Evolutionary conservation across 1,284 basidiomycete species (phyloP).

Genomic region (Cryptococcus sp.): DNA sequence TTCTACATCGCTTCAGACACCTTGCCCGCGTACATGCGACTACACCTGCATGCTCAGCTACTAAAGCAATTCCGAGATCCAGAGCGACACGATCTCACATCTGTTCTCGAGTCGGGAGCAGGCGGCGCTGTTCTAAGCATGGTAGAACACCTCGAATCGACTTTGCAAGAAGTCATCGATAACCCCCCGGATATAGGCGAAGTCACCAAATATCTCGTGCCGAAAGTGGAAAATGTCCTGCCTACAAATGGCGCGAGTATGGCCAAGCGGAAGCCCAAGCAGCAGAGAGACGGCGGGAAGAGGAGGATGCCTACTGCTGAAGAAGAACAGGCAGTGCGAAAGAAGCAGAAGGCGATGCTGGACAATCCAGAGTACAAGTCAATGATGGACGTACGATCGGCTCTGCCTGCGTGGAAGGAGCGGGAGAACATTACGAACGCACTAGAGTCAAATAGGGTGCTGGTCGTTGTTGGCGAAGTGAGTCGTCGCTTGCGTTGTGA

Average conservation of each 20-base stretch:
- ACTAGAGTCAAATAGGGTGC: constrained; percentile 66
- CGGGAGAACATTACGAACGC: constrained; percentile 65
- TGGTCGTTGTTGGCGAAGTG: constrained; percentile 83
- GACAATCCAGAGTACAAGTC: constrained; percentile 60
- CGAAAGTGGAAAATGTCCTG: constrained; percentile 43
- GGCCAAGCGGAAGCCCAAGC: constrained; percentile 12
- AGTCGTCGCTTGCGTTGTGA: constrained; percentile 52
- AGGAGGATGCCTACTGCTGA: constrained; percentile 59
- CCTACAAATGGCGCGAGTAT: constrained; percentile 4
- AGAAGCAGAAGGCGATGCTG: constrained; percentile 55
- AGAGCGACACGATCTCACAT: constrained; percentile 56
- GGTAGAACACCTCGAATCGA: constrained; percentile 71
- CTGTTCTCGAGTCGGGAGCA: constrained; percentile 65
- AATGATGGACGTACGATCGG: constrained; percentile 63
- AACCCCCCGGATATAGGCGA: constrained; percentile 69
- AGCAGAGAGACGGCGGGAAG: constrained; percentile 13
- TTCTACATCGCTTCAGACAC: constrained; percentile 74
- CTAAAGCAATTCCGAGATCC: constrained; percentile 60
- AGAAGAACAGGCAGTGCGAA: constrained; percentile 63
- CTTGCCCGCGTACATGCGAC: constrained; percentile 77
- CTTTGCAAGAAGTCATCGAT: constrained; percentile 66
- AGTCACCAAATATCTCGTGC: constrained; percentile 67
- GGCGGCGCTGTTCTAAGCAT: constrained; percentile 73
- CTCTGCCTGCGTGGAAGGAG: constrained; percentile 74
- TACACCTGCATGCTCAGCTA: constrained; percentile 74